A percentile compares a stretch with the other conserved stretches of the same genome.
These are phyloP conservation scores for Globisporangium takayamanum DNA, from an alignment of 352 stramenopile genomes.

Conservation along the genomic window DNA sequence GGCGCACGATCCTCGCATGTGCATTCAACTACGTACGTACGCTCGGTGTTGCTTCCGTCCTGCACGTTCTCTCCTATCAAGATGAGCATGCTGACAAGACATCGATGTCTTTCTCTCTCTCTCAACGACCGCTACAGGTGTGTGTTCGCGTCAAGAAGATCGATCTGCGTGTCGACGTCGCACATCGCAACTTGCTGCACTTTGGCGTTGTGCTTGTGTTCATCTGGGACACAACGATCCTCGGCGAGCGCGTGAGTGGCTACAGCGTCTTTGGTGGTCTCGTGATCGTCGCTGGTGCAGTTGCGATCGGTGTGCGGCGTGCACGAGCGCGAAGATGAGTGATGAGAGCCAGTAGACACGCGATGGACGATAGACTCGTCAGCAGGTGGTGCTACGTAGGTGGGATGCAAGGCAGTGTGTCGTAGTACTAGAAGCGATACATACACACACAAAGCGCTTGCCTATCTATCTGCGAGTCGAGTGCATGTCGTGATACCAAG, in stretches of 20 bases:
- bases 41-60: too few relatives aligned
- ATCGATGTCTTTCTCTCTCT: neutral
- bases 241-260: slow-evolving; percentile 49
- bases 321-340: slow-evolving; percentile 16
- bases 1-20: slow-evolving; percentile 41
- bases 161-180: slow-evolving; percentile 26
- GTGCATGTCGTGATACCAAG: neutral
- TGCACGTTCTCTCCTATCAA: too few relatives aligned
- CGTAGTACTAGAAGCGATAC: too few relatives aligned
- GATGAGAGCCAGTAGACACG: slow-evolving; percentile 3
- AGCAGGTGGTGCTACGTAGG: neutral
- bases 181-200: slow-evolving; percentile 37
- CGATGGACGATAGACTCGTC: neutral
- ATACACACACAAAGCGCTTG: neutral
- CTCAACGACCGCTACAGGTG: slow-evolving; percentile 13
- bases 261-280: slow-evolving; percentile 54
- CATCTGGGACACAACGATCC: slow-evolving; percentile 35
- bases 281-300: slow-evolving; percentile 45
- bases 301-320: slow-evolving; percentile 42
- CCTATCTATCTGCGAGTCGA: slow-evolving; percentile 4
- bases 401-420: too few relatives aligned
- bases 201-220: slow-evolving; percentile 71
- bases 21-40: slow-evolving; percentile 40
- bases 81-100: neutral
- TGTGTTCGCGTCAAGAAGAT: slow-evolving; percentile 32